Percentiles rank a stretch among this genome's conserved stretches.
These are phyloP conservation scores for Sporothrix humicola DNA, from an alignment of 2,329 filamentous ascomycete species.

Conservation along the genomic window DNA sequence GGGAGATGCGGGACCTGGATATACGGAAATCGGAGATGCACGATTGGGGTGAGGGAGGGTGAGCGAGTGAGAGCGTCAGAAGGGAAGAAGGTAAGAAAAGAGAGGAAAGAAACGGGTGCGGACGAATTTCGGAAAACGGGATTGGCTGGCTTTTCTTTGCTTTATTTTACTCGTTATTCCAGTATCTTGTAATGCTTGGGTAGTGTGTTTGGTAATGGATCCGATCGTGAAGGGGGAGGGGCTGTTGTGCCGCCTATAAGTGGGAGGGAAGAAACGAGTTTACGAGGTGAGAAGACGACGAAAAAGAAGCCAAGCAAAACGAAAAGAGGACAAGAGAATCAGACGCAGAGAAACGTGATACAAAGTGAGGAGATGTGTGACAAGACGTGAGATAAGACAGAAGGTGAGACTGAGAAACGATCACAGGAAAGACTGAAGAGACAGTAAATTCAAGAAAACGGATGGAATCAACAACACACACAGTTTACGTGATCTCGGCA, in stretches of 20 bases:
- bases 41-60: too few species aligned
- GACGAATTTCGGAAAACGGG: conserved; percentile 23
- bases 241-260: background rate
- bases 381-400: background rate
- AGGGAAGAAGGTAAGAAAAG: background rate
- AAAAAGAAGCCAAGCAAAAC: background rate
- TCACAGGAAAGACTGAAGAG: background rate
- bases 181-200: background rate
- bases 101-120: background rate
- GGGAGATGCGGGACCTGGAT: background rate
- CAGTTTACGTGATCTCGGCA: conserved; percentile 5
- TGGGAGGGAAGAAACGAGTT: too few species aligned
- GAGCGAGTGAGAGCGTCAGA: background rate
- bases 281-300: background rate
- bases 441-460: background rate
- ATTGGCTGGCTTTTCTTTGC: background rate
- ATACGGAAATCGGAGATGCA: background rate
- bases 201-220: conserved; percentile 14
- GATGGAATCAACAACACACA: background rate
- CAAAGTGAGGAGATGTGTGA: background rate
- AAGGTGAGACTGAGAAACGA: background rate
- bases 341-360: background rate
- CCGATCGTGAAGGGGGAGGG: background rate
- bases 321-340: background rate
- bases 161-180: background rate